Conservation (phyloP, 2,329 filamentous ascomycete genomes). For the Alternaria gaisen region DNA sequence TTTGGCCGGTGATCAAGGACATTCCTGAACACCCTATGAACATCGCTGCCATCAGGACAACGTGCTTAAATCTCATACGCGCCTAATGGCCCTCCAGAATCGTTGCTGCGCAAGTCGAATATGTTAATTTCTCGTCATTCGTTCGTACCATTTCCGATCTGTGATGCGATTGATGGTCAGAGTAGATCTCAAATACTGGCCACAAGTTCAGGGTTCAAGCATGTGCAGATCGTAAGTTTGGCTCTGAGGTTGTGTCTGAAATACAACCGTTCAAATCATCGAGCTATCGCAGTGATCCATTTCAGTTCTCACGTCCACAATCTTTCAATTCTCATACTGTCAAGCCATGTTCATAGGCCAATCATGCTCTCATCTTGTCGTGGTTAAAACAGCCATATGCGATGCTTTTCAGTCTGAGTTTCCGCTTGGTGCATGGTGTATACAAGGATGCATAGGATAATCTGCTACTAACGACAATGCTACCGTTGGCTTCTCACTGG, state of each 20-base stretch:
- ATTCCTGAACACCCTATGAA: background rate
- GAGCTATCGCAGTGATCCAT: background rate
- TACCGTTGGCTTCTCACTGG: background rate
- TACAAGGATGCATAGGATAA: background rate
- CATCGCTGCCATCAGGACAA: background rate
- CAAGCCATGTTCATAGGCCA: background rate
- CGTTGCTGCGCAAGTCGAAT: background rate
- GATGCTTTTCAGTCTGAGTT: background rate
- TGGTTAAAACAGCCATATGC: background rate
- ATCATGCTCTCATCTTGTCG: background rate
- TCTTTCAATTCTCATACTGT: background rate
- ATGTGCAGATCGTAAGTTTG: background rate
- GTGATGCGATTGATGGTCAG: background rate
- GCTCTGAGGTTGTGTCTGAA: background rate
- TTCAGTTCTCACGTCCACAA: background rate
- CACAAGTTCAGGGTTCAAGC: background rate
- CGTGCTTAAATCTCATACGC: background rate
- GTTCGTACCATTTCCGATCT: background rate
- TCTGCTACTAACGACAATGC: background rate
- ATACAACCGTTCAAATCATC: background rate
- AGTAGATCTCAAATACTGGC: background rate
- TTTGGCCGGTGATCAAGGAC: conserved; percentile 54
- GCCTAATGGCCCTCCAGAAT: background rate
- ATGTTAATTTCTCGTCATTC: background rate
- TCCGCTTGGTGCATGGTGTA: background rate